Base-by-base conservation (phyloP, 305 asterid genomes). In the Rubia tinctorum region DNA sequence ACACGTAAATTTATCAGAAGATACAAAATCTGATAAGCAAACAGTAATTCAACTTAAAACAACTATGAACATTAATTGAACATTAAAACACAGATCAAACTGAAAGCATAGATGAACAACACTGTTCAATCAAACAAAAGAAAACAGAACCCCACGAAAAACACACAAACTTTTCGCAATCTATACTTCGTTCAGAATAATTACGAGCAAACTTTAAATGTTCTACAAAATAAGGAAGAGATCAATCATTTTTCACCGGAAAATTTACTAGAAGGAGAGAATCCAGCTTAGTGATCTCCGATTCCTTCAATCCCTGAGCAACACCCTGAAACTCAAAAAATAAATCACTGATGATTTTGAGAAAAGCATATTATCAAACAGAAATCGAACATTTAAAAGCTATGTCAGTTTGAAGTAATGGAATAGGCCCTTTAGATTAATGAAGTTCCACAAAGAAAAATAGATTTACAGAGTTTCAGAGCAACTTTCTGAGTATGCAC, bases 241-340 rank as follows among this genome's bases (percentile, higher is more conserved):
- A 34, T 12, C 27, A 13, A 30, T 42, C 62, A 18, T 15, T 17
- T 45, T 14, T 51, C n/a, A 14, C 17, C 22, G 0, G 62, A 45
- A 43, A 43, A 23, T 78, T 78, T 83, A 93, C 98, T 39, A 93
- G 90, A 34, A 93, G 89, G 62, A 93, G 96, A 27, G 99, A 94
- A 73, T 91, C 97, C 95, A 90, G 99, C 85, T 90, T 95, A 3
- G 97, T 89, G 75, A 94, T 91, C 88, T 89, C 97, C 72, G 94
- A 79, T 73, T 90, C 92, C 88, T 89, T 89, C 80, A 94, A 78
- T 77, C 90, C 87, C 84, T 94, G 97, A n/a, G 92, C 95, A 43
- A 90, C 95, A 72, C 88, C 95, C 99, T 92, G 89, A 15, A 69
- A 76, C 80, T 62, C 8, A 17, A 10, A 71, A 39, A 45, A 40